Percentiles rank a stretch among this genome's conserved stretches.
Conservation (phyloP, 495 filamentous ascomycete species). For the Peziza echinospora region DNA sequence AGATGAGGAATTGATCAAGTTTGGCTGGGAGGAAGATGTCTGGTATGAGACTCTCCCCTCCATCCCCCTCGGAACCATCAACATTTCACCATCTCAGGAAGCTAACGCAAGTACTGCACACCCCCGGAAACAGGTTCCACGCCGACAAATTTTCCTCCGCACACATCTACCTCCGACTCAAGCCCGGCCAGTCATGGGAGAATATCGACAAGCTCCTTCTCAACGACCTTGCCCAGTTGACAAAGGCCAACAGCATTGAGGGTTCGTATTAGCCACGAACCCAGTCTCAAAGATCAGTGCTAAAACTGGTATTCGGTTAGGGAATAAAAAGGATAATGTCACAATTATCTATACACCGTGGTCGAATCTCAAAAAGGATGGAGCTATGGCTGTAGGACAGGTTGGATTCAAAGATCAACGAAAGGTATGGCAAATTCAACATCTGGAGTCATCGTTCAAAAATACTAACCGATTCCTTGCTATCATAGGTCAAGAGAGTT, state of each 20-base stretch:
- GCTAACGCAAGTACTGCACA: too few species aligned
- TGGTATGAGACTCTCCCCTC: slow-evolving; percentile 36
- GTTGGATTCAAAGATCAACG: slow-evolving; percentile 85
- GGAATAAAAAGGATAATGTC: slow-evolving; percentile 97
- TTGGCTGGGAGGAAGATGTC: slow-evolving; percentile 83
- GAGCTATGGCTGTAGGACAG: slow-evolving; percentile 87
- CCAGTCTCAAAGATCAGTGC: neutral
- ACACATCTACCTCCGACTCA: slow-evolving; percentile 79
- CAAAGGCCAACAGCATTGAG: slow-evolving; percentile 98
- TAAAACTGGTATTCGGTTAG: too few species aligned
- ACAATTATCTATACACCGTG: slow-evolving; percentile 94
- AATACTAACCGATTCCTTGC: too few species aligned
- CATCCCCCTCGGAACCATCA: neutral
- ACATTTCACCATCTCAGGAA: too few species aligned
- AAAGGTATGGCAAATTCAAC: too few species aligned
- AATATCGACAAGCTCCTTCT: slow-evolving; percentile 51
- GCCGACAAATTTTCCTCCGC: slow-evolving; percentile 93
- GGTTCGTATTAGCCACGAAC: slow-evolving; percentile 24
- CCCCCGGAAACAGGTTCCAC: slow-evolving; percentile 55
- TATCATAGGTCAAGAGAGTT: slow-evolving; percentile 64
- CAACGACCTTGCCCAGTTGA: slow-evolving; percentile 77
- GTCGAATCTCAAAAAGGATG: slow-evolving; percentile 89
- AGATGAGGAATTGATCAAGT: slow-evolving; percentile 94
- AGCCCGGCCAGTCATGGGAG: slow-evolving; percentile 69
- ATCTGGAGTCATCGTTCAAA: neutral